phyloP scores from a whole-genome alignment of 1,284 basidiomycete genomes.

The Porodaedalea pini region DNA sequence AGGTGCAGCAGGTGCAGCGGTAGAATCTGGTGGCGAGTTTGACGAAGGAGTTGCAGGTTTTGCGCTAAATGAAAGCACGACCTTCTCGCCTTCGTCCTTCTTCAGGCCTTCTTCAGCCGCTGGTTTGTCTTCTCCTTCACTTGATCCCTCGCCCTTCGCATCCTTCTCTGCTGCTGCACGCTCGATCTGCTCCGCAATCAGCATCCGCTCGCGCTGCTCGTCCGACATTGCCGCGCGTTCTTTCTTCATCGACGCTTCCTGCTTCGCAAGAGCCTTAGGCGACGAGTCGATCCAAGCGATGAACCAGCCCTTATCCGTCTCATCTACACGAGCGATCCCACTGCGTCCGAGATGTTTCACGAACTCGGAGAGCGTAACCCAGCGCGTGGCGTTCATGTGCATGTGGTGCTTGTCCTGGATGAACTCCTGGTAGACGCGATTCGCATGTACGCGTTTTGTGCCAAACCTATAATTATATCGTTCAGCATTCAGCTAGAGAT shows the following conservation, averaged over 20 bases:
- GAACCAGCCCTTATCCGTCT: slow-evolving; percentile 98
- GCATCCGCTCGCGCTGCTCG: slow-evolving; percentile 87
- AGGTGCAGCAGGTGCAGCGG: background rate
- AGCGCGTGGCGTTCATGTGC: slow-evolving; percentile 98
- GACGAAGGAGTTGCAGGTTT: slow-evolving; percentile 44
- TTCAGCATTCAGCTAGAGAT: too few species aligned
- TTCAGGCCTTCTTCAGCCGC: slow-evolving; percentile 57
- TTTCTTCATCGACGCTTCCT: slow-evolving; percentile 90
- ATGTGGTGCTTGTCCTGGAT: slow-evolving; percentile 93
- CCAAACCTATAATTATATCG: slow-evolving; percentile 62
- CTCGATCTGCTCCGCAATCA: slow-evolving; percentile 94
- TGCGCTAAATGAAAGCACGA: slow-evolving; percentile 63
- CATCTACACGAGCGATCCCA: slow-evolving; percentile 90
- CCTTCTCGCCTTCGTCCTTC: slow-evolving; percentile 72
- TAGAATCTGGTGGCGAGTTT: slow-evolving; percentile 21
- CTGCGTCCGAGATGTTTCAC: slow-evolving; percentile 85
- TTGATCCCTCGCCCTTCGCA: slow-evolving; percentile 20
- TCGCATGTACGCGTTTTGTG: slow-evolving; percentile 90
- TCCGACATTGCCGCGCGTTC: slow-evolving; percentile 90
- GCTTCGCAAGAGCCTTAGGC: slow-evolving; percentile 86
- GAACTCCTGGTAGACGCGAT: slow-evolving; percentile 97
- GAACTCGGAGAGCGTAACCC: slow-evolving; percentile 96
- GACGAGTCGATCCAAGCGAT: slow-evolving; percentile 96
- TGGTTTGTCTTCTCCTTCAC: slow-evolving; percentile 24
- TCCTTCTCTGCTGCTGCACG: slow-evolving; percentile 53